Evolutionary conservation across 345 rosid species (phyloP).

Genomic region (Aquilaria malaccensis): DNA sequence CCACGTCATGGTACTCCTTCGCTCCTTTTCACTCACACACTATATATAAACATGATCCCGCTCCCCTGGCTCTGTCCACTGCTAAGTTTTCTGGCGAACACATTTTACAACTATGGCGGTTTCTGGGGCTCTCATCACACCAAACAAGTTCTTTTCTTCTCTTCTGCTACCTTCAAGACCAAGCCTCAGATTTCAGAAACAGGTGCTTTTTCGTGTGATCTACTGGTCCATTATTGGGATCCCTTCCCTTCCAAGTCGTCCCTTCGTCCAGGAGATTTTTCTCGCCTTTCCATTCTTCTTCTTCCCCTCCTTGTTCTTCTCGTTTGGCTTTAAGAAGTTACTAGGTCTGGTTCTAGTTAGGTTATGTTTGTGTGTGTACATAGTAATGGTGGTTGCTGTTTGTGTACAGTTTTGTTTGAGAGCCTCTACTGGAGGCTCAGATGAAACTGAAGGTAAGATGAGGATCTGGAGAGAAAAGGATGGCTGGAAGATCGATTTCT

Average conservation of each 20-base stretch:
- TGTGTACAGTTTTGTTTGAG: conserved; percentile 34
- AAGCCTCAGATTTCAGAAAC: conserved; percentile 14
- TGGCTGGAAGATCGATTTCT: conserved; percentile 37
- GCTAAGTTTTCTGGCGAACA: neutral
- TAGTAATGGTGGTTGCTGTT: conserved; percentile 1
- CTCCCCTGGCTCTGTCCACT: conserved; percentile 1
- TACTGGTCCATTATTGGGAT: neutral
- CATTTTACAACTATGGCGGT: conserved; percentile 27
- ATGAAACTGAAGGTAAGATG: conserved; percentile 29
- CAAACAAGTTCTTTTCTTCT: conserved; percentile 18
- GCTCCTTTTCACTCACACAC: neutral
- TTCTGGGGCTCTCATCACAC: conserved; percentile 16
- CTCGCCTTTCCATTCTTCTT: neutral
- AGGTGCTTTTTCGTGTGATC: conserved; percentile 16
- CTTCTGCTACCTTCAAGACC: conserved; percentile 17
- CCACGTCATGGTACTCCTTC: neutral
- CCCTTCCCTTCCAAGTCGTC: too few relatives aligned
- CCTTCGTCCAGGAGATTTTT: neutral
- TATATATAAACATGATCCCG: conserved; percentile 23
- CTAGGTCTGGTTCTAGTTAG: neutral
- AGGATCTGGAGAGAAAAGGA: conserved; percentile 27
- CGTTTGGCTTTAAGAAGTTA: neutral
- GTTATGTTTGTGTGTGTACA: neutral
- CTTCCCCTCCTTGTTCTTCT: neutral
- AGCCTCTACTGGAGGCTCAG: conserved; percentile 28